Evolutionary conservation across 176 grass and related monocot species (phyloP).

Genomic region (Oryza glaberrima): DNA sequence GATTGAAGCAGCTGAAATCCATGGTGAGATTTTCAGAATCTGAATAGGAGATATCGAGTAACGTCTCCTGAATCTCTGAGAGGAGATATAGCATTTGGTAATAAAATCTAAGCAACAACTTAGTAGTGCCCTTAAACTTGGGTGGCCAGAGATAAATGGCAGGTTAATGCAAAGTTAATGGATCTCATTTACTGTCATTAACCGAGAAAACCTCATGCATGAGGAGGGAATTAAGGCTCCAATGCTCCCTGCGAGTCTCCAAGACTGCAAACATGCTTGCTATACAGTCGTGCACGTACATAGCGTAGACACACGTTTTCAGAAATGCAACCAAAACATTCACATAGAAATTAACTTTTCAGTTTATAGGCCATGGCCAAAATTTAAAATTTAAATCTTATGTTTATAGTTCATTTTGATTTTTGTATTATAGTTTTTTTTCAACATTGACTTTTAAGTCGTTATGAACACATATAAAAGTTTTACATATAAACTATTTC

Average conservation of each 20-base stretch:
- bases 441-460: too few relatives aligned
- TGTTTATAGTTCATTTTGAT: too few relatives aligned
- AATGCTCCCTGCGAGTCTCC: neutral
- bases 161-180: conserved; percentile 49
- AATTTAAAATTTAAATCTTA: too few relatives aligned
- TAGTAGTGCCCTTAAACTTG: conserved; percentile 35
- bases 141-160: conserved; percentile 27
- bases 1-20: conserved; percentile 58
- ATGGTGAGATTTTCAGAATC: conserved; percentile 47
- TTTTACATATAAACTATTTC: too few relatives aligned
- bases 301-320: neutral
- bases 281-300: neutral
- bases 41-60: neutral
- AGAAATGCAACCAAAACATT: neutral
- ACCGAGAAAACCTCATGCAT: conserved; percentile 39
- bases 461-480: too few relatives aligned
- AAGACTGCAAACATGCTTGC: neutral
- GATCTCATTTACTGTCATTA: conserved; percentile 36
- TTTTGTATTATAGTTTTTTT: too few relatives aligned
- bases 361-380: too few relatives aligned
- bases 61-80: conserved; percentile 35
- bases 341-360: neutral
- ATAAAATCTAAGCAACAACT: conserved; percentile 47
- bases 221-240: conserved; percentile 28
- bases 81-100: conserved; percentile 18